Evolutionary conservation across 768 basidiomycete species (phyloP).

Genomic region (Paxillus rubicundulus): DNA sequence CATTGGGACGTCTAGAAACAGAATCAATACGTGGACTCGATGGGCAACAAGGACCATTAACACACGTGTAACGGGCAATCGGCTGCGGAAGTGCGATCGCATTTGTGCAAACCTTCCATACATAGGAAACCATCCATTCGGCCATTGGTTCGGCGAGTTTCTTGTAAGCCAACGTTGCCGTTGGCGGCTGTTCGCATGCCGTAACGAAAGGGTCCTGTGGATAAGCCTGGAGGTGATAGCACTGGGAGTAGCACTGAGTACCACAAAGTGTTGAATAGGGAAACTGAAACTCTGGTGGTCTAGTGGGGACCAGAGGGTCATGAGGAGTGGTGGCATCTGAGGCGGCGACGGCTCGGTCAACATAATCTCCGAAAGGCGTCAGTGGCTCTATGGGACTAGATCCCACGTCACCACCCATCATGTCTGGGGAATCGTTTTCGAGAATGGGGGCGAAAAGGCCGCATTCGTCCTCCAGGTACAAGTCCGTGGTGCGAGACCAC

Average conservation of each 20-base stretch:
- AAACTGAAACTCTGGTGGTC: constrained; percentile 17
- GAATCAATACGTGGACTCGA: constrained; percentile 12
- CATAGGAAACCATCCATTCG: constrained; percentile 75
- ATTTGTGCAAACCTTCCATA: constrained; percentile 83
- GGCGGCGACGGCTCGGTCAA: constrained; percentile 67
- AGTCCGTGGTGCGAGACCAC: constrained; percentile 19
- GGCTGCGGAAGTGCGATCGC: constrained; percentile 55
- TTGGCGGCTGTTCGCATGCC: constrained; percentile 32
- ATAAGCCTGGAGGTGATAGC: constrained; percentile 19
- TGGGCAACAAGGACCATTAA: constrained; percentile 10
- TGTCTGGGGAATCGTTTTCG: constrained; percentile 63
- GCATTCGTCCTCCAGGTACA: constrained; percentile 26
- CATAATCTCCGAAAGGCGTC: constrained; percentile 74
- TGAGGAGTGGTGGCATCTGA: constrained; percentile 28
- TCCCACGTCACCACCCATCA: constrained; percentile 46
- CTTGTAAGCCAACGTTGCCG: constrained; percentile 58
- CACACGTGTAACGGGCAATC: constrained; percentile 58
- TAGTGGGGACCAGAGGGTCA: constrained; percentile 16
- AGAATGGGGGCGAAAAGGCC: constrained; percentile 58
- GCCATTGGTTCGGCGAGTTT: constrained; percentile 74
- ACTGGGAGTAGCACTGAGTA: constrained; percentile 24
- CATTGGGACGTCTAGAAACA: constrained; percentile 25
- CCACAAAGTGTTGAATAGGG: constrained; percentile 25
- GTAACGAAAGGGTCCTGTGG: constrained; percentile 35
- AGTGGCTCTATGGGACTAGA: constrained; percentile 74